Conservation (phyloP, 306 rosid genomes). For the Cucumis hystrix region DNA sequence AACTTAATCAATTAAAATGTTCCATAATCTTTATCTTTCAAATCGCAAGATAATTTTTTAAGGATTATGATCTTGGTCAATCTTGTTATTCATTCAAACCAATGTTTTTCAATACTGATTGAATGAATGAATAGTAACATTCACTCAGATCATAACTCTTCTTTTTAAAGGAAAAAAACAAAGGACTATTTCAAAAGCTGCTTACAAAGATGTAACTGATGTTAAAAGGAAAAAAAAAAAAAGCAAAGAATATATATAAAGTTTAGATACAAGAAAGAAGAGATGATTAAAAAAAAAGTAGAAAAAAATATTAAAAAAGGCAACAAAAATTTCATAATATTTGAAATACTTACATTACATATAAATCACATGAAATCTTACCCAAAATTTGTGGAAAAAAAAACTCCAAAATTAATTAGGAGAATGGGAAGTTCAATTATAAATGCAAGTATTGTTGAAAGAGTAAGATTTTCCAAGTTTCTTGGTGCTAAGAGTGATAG, state of each 20-base stretch:
- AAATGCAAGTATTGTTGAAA: conserved; percentile 43
- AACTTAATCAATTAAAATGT: too few species aligned
- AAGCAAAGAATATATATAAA: not conserved
- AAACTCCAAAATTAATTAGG: not conserved
- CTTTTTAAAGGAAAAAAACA: not conserved
- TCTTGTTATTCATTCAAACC: too few species aligned
- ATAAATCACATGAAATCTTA: not conserved
- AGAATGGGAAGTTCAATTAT: conserved; percentile 15
- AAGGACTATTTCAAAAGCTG: not conserved
- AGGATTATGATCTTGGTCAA: too few species aligned
- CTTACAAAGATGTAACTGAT: not conserved
- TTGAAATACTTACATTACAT: not conserved
- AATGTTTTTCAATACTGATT: not conserved
- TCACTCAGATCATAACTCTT: not conserved
- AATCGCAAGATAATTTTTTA: too few species aligned
- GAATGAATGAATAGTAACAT: not conserved
- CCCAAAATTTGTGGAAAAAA: not conserved
- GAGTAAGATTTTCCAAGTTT: conserved; percentile 50
- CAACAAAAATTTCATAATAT: not conserved
- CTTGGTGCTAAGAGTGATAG: conserved; percentile 47
- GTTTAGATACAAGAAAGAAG: not conserved
- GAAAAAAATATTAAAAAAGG: not conserved
- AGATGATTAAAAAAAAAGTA: not conserved
- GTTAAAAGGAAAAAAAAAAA: not conserved
- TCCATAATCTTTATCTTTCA: too few species aligned